phyloP scores from a whole-genome alignment of 495 filamentous ascomycete genomes.

The Penicillium silybi region DNA sequence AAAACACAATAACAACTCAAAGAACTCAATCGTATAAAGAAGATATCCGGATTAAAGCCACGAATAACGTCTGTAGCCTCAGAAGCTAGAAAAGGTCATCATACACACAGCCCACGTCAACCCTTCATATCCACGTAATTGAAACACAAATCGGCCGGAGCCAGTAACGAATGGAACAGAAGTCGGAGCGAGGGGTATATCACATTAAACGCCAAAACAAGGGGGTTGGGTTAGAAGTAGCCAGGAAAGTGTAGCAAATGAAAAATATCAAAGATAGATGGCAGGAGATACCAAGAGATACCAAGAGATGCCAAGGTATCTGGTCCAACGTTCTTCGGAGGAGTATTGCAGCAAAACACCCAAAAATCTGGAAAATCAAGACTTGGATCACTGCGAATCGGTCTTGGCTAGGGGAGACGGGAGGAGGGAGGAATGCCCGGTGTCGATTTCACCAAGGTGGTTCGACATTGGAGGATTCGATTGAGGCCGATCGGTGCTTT shows the following conservation, averaged over 20 bases:
- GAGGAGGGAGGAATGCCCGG: constrained; percentile 23
- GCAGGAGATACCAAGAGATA: background rate
- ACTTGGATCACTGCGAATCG: constrained; percentile 18
- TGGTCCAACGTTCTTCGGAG: background rate
- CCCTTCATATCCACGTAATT: constrained; percentile 21
- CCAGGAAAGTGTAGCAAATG: constrained; percentile 9
- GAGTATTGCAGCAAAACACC: background rate
- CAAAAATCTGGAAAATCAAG: background rate
- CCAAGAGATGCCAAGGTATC: background rate
- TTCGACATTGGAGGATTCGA: constrained; percentile 10
- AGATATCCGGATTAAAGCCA: background rate
- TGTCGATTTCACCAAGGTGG: constrained; percentile 25
- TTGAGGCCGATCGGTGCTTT: background rate
- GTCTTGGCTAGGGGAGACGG: constrained; percentile 25
- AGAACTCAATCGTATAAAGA: background rate
- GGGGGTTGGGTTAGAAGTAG: constrained; percentile 10
- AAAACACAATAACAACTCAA: constrained; percentile 1
- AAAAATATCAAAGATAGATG: constrained; percentile 3
- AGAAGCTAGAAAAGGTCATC: constrained; percentile 4
- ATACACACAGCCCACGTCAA: constrained; percentile 14
- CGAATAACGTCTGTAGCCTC: background rate
- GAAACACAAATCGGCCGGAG: constrained; percentile 15
- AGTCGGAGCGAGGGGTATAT: constrained; percentile 43
- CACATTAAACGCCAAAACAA: constrained; percentile 42
- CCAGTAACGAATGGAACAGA: constrained; percentile 21